Evolutionary conservation across 306 rosid species (phyloP), one percentile per base, ranked within the genome.

Genomic region (Cucurbita pepo): DNA sequence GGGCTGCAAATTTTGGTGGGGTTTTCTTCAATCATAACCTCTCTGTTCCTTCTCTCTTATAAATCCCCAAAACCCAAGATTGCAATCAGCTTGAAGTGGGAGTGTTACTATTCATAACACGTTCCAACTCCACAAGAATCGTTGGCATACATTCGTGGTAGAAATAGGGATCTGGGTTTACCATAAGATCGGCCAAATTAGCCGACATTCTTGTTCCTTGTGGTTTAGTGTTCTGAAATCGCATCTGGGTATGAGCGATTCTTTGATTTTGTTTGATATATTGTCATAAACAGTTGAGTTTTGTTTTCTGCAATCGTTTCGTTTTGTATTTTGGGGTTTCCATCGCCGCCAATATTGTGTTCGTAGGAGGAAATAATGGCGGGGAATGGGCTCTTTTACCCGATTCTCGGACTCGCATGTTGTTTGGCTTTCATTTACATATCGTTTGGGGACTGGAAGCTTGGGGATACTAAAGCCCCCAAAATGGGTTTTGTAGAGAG

Each of bases 401-500:
- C 86, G 37, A 82, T 94, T 83, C 51, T 94, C 71, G 97, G 96
- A 36, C 85, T 94, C 41, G 95, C 81, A 0, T 78, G 92, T 0
- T 84, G 83, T 77, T 75, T 88, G 80, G 76, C 84, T 67, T 87
- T 94, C 84, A 71, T 89, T 74, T 94, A 91, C 75, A 74, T 89
- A 91, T 84, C 96, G 8, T 89, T 94, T 60, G 92, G 99, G 47
- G 86, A 82, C 57, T 75, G 85, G 62, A 86, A 77, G 78, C 12
- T 82, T 34, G 73, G 79, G 67, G 69, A 77, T 44, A 71, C 79
- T 1, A 66, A 82, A 62, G 5, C 15, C 36, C 81, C 77, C 4
- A 63, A 75, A 9, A 61, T 88, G 87, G 75, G 75, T n/a, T 94
- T 94, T 77, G 96, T 94, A 73, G 76, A 43, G 82, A 94, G 96